These are phyloP conservation scores for Phaeosphaeriaceae sp. DNA, from an alignment of 2,329 filamentous ascomycete genomes.

Conservation along the genomic window DNA sequence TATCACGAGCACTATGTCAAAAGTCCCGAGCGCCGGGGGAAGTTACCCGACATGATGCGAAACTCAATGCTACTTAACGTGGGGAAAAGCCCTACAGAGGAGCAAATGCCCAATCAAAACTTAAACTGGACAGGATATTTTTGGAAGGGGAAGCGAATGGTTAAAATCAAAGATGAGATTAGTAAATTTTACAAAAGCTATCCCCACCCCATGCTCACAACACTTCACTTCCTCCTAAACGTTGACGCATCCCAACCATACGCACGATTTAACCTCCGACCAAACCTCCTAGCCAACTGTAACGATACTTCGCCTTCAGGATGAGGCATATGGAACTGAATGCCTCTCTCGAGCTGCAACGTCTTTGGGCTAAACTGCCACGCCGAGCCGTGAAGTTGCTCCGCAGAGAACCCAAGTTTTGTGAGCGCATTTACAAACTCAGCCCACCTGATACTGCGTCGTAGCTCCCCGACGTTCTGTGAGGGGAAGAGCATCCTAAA, in stretches of 20 bases:
- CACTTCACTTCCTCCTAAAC: not conserved
- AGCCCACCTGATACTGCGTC: slow-evolving; percentile 59
- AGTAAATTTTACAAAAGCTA: too few species aligned
- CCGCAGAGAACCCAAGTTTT: slow-evolving; percentile 56
- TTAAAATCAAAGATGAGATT: too few species aligned
- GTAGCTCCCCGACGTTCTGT: slow-evolving; percentile 41
- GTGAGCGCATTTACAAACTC: slow-evolving; percentile 62
- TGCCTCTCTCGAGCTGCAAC: slow-evolving; percentile 55
- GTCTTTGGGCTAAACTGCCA: slow-evolving; percentile 59
- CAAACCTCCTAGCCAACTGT: slow-evolving; percentile 54
- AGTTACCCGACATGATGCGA: too few species aligned
- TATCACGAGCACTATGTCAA: too few species aligned
- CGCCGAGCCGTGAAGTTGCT: slow-evolving; percentile 66
- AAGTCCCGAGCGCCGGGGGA: too few species aligned
- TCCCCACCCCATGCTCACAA: not conserved
- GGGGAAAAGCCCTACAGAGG: too few species aligned
- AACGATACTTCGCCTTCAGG: slow-evolving; percentile 60
- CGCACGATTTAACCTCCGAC: slow-evolving; percentile 55
- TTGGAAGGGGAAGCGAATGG: too few species aligned
- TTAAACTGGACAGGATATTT: too few species aligned
- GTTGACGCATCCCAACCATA: slow-evolving; percentile 55
- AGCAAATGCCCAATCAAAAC: too few species aligned
- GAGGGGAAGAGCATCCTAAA: slow-evolving; percentile 52
- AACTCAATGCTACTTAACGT: too few species aligned
- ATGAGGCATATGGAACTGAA: slow-evolving; percentile 68